Conservation (phyloP, 305 asterid genomes). For the Rubia peregrina region DNA sequence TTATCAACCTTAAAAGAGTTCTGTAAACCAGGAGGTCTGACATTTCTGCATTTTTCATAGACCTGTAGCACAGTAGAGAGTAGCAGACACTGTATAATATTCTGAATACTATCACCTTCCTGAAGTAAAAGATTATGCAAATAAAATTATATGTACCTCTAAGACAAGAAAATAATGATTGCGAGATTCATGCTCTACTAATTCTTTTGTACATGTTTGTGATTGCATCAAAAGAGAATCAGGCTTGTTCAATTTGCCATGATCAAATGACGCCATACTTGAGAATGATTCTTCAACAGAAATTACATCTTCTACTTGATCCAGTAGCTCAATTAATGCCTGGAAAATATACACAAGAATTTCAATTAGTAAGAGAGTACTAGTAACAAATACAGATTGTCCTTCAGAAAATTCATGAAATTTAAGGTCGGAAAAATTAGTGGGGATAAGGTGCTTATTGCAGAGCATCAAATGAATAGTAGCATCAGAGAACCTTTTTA, state of each 20-base stretch:
- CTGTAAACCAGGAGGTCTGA: slow-evolving; percentile 43
- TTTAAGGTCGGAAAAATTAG: not conserved
- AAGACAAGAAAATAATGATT: slow-evolving; percentile 62
- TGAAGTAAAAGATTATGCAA: slow-evolving; percentile 14
- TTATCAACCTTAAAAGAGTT: slow-evolving; percentile 57
- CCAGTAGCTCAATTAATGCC: slow-evolving; percentile 91
- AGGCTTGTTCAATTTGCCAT: slow-evolving; percentile 31
- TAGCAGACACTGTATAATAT: slow-evolving; percentile 15
- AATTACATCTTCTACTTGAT: slow-evolving; percentile 90
- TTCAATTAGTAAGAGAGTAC: not conserved
- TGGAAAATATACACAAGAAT: slow-evolving; percentile 22
- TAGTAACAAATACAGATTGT: not conserved
- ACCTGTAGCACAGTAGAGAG: slow-evolving; percentile 39
- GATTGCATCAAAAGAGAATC: slow-evolving; percentile 29
- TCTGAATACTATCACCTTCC: slow-evolving; percentile 14
- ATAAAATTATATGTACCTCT: slow-evolving; percentile 51
- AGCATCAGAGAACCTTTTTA: slow-evolving; percentile 57
- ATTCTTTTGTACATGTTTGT: slow-evolving; percentile 26
- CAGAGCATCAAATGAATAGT: slow-evolving; percentile 18
- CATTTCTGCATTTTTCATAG: slow-evolving; percentile 50
- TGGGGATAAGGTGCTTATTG: not conserved
- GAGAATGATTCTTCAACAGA: slow-evolving; percentile 49
- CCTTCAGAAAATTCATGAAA: not conserved
- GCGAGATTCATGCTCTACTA: slow-evolving; percentile 26
- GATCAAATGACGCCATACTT: slow-evolving; percentile 31